Evolutionary conservation across 2,329 filamentous ascomycete genomes (phyloP).

Genomic region (Stagonosporopsis tanaceti): DNA sequence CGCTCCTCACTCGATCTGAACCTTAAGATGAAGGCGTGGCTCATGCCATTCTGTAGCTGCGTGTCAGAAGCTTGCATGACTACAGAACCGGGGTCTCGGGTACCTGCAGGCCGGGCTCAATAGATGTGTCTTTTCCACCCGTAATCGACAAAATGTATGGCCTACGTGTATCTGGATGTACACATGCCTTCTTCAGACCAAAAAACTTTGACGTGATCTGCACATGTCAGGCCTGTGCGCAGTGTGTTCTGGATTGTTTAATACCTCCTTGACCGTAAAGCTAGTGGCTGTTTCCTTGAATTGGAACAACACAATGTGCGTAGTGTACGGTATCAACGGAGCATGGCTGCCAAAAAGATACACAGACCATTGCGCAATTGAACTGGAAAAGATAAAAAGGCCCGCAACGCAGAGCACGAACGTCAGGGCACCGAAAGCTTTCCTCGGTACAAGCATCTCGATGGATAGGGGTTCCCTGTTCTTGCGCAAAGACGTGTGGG

Average conservation of each 20-base stretch:
- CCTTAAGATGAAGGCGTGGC: constrained; percentile 54
- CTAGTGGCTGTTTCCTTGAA: constrained; percentile 40
- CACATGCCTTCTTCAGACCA: constrained; percentile 40
- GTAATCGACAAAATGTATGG: constrained; percentile 43
- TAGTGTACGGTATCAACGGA: constrained; percentile 32
- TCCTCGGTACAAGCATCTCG: constrained; percentile 36
- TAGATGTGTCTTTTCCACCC: constrained; percentile 46
- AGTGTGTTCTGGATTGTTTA: constrained; percentile 2
- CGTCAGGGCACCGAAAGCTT: constrained; percentile 27
- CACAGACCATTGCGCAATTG: constrained; percentile 27
- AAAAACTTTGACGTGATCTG: constrained; percentile 44
- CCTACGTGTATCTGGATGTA: constrained; percentile 35
- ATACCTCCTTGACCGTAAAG: constrained; percentile 41
- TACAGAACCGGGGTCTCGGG: constrained; percentile 8
- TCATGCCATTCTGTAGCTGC: constrained; percentile 53
- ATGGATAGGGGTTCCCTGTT: constrained; percentile 16
- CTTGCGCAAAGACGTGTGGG: constrained; percentile 11
- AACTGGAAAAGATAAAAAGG: constrained; percentile 31
- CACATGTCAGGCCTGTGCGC: constrained; percentile 17
- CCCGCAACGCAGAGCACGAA: constrained; percentile 19
- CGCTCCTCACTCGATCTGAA: constrained; percentile 53
- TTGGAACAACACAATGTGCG: constrained; percentile 45
- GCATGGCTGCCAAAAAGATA: constrained; percentile 28
- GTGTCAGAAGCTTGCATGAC: constrained; percentile 56
- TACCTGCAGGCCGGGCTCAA: constrained; percentile 42